Base-by-base conservation (phyloP, 2,329 filamentous ascomycete species). In the Calycina herbarum region DNA sequence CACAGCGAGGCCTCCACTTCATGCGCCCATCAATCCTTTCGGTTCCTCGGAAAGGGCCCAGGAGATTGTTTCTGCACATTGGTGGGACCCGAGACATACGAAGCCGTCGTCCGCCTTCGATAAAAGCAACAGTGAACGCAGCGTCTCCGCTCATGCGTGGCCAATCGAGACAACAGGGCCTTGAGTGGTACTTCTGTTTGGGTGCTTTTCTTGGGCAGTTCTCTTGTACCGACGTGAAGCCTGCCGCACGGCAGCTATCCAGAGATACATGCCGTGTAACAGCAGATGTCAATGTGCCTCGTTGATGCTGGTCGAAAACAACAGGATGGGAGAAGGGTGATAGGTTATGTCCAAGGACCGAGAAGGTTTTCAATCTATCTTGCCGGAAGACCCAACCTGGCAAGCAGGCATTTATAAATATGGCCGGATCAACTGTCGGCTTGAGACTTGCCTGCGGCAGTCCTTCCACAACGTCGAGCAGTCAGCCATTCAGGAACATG, bases 111-210 rank as follows among this genome's bases (percentile, higher is more conserved):
- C 59, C 61, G 45, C 63, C 54, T 65, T 67, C 64, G 51, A 57
- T 13, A 59, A 35, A 27, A 51, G 58, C n/a, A 20, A 61, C 57
- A 62, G 38, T 63, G 35, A 57, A 63, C 62, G 67, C 64, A 59
- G 63, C 63, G 63, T 68, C 61, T 70, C 68, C 66, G 67, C 61
- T 70, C 67, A 68, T 67, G 69, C 66, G 65, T 59, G 61, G 64
- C 68, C 68, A 69, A 70, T 70, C 62, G 63, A 64, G 15, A 29
- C n/a, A 8, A n/a, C 45, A 63, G 27, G n/a, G 17, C 31, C 27
- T 29, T 17, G 38, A 65, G 24, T n/a, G 33, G n/a, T 45, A 63
- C 60, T 63, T 57, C 13, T 59, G 56, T 57, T 65, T 62, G n/a
- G 40, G 29, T 57, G 20, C 38, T 20, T 54, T 29, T 38, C 45